phyloP scores from a whole-genome alignment of 768 basidiomycete genomes.

The Asterophora parasitica region DNA sequence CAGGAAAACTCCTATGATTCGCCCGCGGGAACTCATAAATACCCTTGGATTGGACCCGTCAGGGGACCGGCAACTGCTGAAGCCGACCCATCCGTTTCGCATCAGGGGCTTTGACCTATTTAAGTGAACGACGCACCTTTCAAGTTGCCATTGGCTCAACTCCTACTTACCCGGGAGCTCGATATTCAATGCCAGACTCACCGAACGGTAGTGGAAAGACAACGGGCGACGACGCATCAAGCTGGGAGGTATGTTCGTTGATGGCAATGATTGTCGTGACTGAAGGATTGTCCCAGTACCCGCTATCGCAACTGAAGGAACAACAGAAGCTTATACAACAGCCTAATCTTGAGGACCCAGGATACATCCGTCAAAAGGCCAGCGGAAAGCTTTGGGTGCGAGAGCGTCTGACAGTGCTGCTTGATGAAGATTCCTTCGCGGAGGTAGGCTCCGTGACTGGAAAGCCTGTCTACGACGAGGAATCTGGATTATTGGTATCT shows the following conservation, averaged over 20 bases:
- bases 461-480: slow-evolving; percentile 25
- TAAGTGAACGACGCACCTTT: no score
- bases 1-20: no score
- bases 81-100: slow-evolving; percentile 4
- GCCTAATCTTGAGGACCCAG: slow-evolving; percentile 31
- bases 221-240: slow-evolving; percentile 11
- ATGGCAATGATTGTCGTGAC: neutral
- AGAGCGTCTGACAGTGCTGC: slow-evolving; percentile 29
- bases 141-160: no score
- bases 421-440: slow-evolving; percentile 29
- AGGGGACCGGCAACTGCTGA: slow-evolving; percentile 8
- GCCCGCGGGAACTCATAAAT: neutral
- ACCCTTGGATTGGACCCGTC: no score
- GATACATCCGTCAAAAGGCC: slow-evolving; percentile 34
- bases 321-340: slow-evolving; percentile 27
- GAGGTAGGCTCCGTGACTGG: slow-evolving; percentile 37
- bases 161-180: no score
- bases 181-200: slow-evolving; percentile 19
- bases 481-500: slow-evolving; percentile 23
- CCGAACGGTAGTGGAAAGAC: neutral
- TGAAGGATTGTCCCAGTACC: slow-evolving; percentile 17
- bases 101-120: neutral
- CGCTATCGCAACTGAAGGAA: slow-evolving; percentile 25
- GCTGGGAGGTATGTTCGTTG: slow-evolving; percentile 26
- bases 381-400: slow-evolving; percentile 38